These are phyloP conservation scores for Diplosphaera chodatii DNA, from an alignment of 139 green algal species.

Conservation along the genomic window DNA sequence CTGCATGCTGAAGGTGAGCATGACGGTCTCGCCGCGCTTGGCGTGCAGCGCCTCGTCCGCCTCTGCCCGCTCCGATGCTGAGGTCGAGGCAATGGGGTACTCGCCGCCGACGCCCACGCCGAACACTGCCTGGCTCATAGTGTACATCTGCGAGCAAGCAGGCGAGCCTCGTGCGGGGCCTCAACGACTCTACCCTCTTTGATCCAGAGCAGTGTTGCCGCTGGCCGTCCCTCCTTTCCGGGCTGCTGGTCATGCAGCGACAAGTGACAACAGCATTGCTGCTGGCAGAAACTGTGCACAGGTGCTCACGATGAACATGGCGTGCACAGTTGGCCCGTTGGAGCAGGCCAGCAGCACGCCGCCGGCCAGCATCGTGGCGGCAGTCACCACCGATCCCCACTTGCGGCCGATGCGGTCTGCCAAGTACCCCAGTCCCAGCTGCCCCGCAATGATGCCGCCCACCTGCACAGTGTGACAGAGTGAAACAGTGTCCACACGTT, in stretches of 20 bases:
- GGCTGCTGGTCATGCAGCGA: too few relatives aligned
- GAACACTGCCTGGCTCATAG: conserved; percentile 23
- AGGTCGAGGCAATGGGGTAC: conserved; percentile 69
- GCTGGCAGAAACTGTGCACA: too few relatives aligned
- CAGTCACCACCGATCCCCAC: conserved; percentile 45
- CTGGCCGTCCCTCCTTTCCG: too few relatives aligned
- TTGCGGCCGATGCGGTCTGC: conserved; percentile 56
- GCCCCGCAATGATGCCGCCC: conserved; percentile 39
- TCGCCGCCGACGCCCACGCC: conserved; percentile 50
- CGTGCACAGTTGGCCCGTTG: not conserved
- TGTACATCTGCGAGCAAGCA: conserved; percentile 1
- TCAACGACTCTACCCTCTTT: too few relatives aligned
- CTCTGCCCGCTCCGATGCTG: conserved; percentile 64
- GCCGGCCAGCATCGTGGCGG: conserved; percentile 56
- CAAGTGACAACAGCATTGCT: too few relatives aligned
- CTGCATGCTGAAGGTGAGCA: conserved; percentile 22
- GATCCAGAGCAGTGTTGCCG: too few relatives aligned
- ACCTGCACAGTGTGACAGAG: too few relatives aligned
- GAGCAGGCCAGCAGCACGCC: conserved; percentile 12
- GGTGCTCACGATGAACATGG: conserved; percentile 2
- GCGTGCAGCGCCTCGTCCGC: conserved; percentile 3
- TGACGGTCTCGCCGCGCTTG: conserved; percentile 27
- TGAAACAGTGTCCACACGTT: too few relatives aligned
- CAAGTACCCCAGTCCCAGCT: conserved; percentile 36
- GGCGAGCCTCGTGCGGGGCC: too few relatives aligned